Conservation (phyloP, 2,329 filamentous ascomycete genomes). For the Pseudopyrenochaeta lycopersici region DNA sequence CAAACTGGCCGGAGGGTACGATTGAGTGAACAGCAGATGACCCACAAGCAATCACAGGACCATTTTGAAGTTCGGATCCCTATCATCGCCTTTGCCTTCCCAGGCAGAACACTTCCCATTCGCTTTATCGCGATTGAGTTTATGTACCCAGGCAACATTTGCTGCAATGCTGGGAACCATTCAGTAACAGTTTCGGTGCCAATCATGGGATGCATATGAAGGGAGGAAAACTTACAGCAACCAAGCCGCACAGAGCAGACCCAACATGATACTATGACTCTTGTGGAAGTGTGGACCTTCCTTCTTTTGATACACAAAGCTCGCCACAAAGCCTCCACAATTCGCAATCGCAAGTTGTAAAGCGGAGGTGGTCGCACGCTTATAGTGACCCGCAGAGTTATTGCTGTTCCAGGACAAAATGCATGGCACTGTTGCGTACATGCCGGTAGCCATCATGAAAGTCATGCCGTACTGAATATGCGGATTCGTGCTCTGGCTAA, state of each 20-base stretch:
- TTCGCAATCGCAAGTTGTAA: slow-evolving; percentile 74
- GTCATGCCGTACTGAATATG: slow-evolving; percentile 71
- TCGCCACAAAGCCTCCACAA: slow-evolving; percentile 71
- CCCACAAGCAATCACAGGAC: slow-evolving; percentile 56
- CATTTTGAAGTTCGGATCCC: slow-evolving; percentile 70
- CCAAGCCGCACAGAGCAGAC: slow-evolving; percentile 70
- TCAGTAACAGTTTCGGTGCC: slow-evolving; percentile 7
- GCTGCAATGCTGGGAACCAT: slow-evolving; percentile 59
- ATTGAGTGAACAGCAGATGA: not conserved
- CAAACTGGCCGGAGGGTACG: not conserved
- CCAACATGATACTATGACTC: slow-evolving; percentile 69
- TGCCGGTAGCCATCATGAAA: slow-evolving; percentile 71
- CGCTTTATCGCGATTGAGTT: slow-evolving; percentile 70
- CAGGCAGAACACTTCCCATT: slow-evolving; percentile 67
- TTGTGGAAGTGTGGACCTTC: slow-evolving; percentile 67
- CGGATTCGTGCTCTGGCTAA: slow-evolving; percentile 63
- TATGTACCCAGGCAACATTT: slow-evolving; percentile 70
- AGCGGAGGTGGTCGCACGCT: slow-evolving; percentile 72
- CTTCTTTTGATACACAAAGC: slow-evolving; percentile 67
- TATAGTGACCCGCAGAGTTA: slow-evolving; percentile 75
- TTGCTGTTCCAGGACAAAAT: slow-evolving; percentile 73
- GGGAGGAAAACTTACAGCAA: slow-evolving; percentile 62
- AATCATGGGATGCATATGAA: not conserved
- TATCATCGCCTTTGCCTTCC: slow-evolving; percentile 67
- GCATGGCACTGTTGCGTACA: slow-evolving; percentile 70